Percentiles rank a stretch among this genome's conserved stretches.
Conservation (phyloP, 495 filamentous ascomycete genomes). For the Aspergillus hancockii region DNA sequence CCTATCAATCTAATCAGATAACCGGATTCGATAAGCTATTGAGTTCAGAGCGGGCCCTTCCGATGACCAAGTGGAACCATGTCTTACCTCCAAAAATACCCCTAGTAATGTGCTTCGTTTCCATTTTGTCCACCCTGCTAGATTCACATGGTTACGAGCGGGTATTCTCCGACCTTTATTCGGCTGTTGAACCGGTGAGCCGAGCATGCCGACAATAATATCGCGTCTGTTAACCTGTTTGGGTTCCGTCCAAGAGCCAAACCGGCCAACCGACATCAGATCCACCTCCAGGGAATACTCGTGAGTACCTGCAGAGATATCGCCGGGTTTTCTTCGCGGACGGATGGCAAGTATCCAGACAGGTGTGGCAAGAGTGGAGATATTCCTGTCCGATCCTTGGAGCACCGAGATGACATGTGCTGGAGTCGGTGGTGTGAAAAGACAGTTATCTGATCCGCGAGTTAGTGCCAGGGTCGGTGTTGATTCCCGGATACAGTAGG, state of each 20-base stretch:
- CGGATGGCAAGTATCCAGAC: no score
- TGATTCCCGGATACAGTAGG: not conserved
- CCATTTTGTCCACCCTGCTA: no score
- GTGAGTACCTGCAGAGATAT: no score
- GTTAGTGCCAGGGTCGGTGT: not conserved
- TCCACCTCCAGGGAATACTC: no score
- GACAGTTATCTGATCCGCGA: conserved; percentile 1
- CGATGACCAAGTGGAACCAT: not conserved
- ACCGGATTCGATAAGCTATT: not conserved
- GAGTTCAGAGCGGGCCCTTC: not conserved
- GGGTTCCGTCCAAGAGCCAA: not conserved
- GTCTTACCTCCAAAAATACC: no score
- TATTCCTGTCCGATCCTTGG: no score
- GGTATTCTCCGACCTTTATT: not conserved
- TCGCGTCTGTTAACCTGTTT: not conserved
- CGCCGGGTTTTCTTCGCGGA: no score
- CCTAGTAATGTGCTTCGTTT: no score
- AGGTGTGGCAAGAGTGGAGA: no score
- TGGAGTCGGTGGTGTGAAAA: not conserved
- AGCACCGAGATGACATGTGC: no score
- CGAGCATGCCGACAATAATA: not conserved
- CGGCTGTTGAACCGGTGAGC: not conserved
- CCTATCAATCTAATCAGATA: conserved; percentile 20
- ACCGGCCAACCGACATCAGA: no score
- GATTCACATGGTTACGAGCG: not conserved